Evolutionary conservation across 2,329 filamentous ascomycete genomes (phyloP).

Genomic region (Epichloe typhina): DNA sequence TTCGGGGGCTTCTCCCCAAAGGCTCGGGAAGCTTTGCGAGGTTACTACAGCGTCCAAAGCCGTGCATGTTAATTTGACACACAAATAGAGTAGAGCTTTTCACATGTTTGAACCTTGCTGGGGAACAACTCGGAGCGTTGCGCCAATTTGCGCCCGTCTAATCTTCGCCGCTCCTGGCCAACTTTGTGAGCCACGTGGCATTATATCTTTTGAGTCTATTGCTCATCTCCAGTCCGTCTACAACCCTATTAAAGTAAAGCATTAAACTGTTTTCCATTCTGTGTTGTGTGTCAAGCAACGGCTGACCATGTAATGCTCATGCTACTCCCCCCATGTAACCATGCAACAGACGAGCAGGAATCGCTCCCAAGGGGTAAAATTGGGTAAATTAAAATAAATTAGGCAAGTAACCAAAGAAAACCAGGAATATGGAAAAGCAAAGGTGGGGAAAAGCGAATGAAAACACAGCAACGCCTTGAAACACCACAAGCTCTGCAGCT

Average conservation of each 20-base stretch:
- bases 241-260: neutral
- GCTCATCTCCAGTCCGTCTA: neutral
- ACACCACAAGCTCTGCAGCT: slow-evolving; percentile 6
- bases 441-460: neutral
- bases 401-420: neutral
- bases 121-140: no score
- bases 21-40: slow-evolving; percentile 12
- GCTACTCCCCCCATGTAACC: neutral
- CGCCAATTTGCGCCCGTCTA: no score
- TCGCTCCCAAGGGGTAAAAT: neutral
- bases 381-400: neutral
- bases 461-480: slow-evolving; percentile 3
- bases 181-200: no score
- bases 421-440: neutral
- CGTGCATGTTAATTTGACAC: slow-evolving; percentile 17
- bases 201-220: no score
- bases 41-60: slow-evolving; percentile 17
- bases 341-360: neutral
- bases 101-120: no score
- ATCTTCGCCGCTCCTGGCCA: no score
- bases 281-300: neutral
- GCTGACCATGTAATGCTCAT: neutral
- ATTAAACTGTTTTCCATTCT: neutral
- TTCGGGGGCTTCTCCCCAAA: no score
- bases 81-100: neutral